Evolutionary conservation across 345 rosid species (phyloP), one percentile per base, ranked within the genome.

Genomic region (Bretschneidera sinensis): DNA sequence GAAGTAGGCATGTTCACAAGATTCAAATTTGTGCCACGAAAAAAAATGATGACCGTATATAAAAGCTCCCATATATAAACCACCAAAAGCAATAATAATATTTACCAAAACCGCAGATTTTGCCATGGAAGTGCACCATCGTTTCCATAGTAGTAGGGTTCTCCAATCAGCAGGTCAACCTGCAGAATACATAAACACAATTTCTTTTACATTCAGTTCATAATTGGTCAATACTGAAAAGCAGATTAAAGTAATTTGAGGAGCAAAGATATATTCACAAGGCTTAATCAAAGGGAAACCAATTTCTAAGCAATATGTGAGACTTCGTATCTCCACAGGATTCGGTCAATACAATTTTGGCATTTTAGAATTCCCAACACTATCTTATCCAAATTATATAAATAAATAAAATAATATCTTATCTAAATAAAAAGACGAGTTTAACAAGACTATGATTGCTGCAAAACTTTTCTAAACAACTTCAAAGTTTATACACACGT

Each of bases 81-180:
- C 23, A 21, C 18, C n/a, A 43, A 2, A 43, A 51, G 20, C 59
- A 68, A 24, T 43, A 53, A 39, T 31, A 54, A 17, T 54, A 70
- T 60, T 17, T 78, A 94, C 99, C 99, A 94, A 76, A 94, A 94
- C 34, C 95, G 92, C 58, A 94, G 84, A 76, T 84, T 84, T 62
- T 87, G 87, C 96, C 99, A 94, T 2, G 95, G 99, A 71, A 94
- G 96, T 74, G 73, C 74, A 70, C 82, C 81, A 51, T 90, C 96
- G 70, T 75, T 78, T 63, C 86, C 97, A 67, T 62, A 71, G 71
- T 81, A 94, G 72, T 80, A 88, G 24, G 96, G 99, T 67, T 94
- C 99, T 61, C 86, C 96, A 62, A 94, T 76, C 74, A 90, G 67
- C 65, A 86, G 67, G 69, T 94, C 97, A 74, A 85, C 80, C 99